These are phyloP conservation scores for Scytalidium sp. DNA, from an alignment of 2,329 filamentous ascomycete species.

Conservation along the genomic window DNA sequence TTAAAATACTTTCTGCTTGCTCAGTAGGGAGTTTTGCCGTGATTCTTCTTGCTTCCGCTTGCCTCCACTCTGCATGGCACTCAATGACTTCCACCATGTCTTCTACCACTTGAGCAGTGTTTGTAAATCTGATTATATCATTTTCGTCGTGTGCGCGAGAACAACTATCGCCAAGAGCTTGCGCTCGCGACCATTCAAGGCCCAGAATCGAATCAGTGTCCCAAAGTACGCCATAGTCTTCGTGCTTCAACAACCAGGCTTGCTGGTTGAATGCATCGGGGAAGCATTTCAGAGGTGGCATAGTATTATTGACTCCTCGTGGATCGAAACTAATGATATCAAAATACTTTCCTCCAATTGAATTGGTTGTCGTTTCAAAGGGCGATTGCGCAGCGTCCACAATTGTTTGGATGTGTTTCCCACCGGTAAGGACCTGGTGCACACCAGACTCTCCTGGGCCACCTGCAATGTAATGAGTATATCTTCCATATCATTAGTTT, in stretches of 20 bases:
- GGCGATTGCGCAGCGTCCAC: slow-evolving; percentile 18
- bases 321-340: slow-evolving; percentile 40
- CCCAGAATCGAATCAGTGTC: slow-evolving; percentile 6
- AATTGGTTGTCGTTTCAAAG: not conserved
- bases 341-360: slow-evolving; percentile 24
- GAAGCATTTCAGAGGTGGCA: slow-evolving; percentile 30
- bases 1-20: not conserved
- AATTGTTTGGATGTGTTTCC: slow-evolving; percentile 23
- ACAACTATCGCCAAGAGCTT: slow-evolving; percentile 21
- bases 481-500: not conserved
- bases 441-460: slow-evolving; percentile 38
- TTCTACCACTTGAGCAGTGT: slow-evolving; percentile 42
- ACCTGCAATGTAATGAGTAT: slow-evolving; percentile 8
- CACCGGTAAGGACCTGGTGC: slow-evolving; percentile 18
- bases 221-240: slow-evolving; percentile 16
- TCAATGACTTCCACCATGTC: slow-evolving; percentile 49
- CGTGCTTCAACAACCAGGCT: slow-evolving; percentile 9
- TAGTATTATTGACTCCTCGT: slow-evolving; percentile 35
- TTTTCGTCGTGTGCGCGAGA: slow-evolving; percentile 14
- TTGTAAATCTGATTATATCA: slow-evolving; percentile 32
- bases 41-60: slow-evolving; percentile 15
- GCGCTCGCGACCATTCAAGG: slow-evolving; percentile 17
- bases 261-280: slow-evolving; percentile 18
- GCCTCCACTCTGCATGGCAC: slow-evolving; percentile 34
- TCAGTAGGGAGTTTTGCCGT: not conserved